Percentiles rank a stretch among this genome's conserved stretches.
Evolutionary conservation across 129 eudicot genomes (phyloP).

Genomic region (Flaveria trinervia): DNA sequence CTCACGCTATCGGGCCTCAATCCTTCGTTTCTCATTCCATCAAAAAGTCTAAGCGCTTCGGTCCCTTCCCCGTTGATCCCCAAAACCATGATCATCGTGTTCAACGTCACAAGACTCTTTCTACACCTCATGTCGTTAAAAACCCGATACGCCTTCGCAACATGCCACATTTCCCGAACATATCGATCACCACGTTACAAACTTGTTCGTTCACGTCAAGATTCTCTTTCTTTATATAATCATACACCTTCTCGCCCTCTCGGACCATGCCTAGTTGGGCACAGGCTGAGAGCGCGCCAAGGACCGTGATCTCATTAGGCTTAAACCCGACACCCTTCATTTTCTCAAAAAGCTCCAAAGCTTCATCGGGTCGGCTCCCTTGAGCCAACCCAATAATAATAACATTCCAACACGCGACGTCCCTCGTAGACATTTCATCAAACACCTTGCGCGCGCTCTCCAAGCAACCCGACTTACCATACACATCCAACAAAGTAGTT

Average conservation of each 20-base stretch:
- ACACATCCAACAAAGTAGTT: conserved; percentile 75
- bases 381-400: conserved; percentile 83
- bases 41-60: conserved; percentile 57
- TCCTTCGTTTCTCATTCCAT: conserved; percentile 42
- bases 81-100: conserved; percentile 83
- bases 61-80: conserved; percentile 71
- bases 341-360: conserved; percentile 50
- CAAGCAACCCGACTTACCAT: conserved; percentile 59
- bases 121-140: conserved; percentile 56
- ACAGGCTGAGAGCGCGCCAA: conserved; percentile 77
- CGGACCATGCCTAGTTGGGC: conserved; percentile 64
- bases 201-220: conserved; percentile 65
- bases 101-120: conserved; percentile 65
- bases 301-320: conserved; percentile 74
- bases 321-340: conserved; percentile 44
- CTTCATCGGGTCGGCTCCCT: conserved; percentile 64
- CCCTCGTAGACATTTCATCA: conserved; percentile 66
- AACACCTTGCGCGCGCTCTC: conserved; percentile 54
- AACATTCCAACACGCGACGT: conserved; percentile 82
- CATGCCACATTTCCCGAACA: conserved; percentile 80
- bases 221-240: conserved; percentile 32
- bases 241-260: conserved; percentile 55
- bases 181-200: conserved; percentile 80
- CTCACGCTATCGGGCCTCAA: conserved; percentile 57
- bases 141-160: conserved; percentile 57